A percentile compares a stretch with the other conserved stretches of the same genome.
These are phyloP conservation scores for Panaeolus cyanescens DNA, from an alignment of 768 basidiomycete genomes.

Conservation along the genomic window DNA sequence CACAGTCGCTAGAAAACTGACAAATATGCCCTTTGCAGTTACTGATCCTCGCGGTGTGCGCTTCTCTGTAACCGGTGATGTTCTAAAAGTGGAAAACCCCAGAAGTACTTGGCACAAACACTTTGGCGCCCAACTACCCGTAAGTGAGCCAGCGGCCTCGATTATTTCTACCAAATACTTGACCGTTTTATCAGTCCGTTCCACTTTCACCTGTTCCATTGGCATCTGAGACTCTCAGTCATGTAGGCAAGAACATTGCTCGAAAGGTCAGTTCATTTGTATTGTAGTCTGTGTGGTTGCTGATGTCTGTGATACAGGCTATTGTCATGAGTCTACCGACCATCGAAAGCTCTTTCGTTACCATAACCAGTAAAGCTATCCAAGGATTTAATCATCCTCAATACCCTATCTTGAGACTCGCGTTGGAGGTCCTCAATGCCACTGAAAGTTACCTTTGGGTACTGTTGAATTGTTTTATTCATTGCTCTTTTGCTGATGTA, in stretches of 20 bases:
- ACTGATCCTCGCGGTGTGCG: constrained; percentile 81
- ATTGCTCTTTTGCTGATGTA: constrained; percentile 10
- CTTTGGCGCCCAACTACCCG: constrained; percentile 64
- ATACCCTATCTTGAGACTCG: constrained; percentile 82
- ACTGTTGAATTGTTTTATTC: neutral
- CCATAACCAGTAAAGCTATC: constrained; percentile 77
- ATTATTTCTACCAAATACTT: neutral
- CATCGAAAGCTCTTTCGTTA: constrained; percentile 90
- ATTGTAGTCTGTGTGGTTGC: neutral
- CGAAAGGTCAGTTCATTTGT: constrained; percentile 53
- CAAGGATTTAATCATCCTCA: constrained; percentile 82
- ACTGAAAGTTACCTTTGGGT: constrained; percentile 97
- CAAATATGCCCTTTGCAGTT: constrained; percentile 67
- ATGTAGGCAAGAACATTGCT: constrained; percentile 70
- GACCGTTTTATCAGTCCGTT: constrained; percentile 36
- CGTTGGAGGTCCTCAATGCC: constrained; percentile 86
- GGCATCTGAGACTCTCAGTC: constrained; percentile 68
- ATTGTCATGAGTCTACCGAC: constrained; percentile 88
- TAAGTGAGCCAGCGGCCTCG: constrained; percentile 27
- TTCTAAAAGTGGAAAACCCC: constrained; percentile 70
- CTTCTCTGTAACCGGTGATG: constrained; percentile 89
- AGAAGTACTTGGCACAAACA: constrained; percentile 73
- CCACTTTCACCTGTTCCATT: constrained; percentile 68
- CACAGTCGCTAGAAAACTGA: no score
- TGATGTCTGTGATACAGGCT: constrained; percentile 45